Evolutionary conservation across 352 stramenopile species (phyloP), one percentile per base, ranked within the genome.

Genomic region (Phytophthora cactorum): DNA sequence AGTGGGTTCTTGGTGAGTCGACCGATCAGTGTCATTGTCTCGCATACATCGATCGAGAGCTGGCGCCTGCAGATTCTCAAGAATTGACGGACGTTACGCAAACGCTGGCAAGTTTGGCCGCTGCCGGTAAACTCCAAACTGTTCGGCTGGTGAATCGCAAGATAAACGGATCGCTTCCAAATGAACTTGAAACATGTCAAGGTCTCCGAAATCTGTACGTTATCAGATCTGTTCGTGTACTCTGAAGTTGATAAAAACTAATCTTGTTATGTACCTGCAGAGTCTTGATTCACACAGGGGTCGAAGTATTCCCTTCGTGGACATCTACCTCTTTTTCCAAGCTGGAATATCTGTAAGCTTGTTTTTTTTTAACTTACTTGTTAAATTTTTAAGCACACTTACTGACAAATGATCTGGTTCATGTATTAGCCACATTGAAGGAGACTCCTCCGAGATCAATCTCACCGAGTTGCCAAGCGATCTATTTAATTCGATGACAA

Each of bases 281-380:
- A 10, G 62, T 79, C 1, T 58, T 81, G 22, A 81, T 76, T 38
- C 62, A 76, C 59, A 76, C 69, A 2, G 66, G 58, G 22, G 64
- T 81, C 1, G 36, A 69, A 50, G 12, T 38, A 8, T 63, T 81
- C 17, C 73, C 73, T 11, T 14, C 56, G 0, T 81, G 70, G 69
- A 53, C 60, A 17, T 67, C 47, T n/a, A 17, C 52, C 2, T 59
- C 63, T 0, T 79, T 81, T 32, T 43, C 52, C 2, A 70, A 81
- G 5, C 52, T 79, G 7, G 70, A 81, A 47, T 81, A 79, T 22
- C 53, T 81, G 74, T 81, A 74, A 22, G 70, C 68, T 47, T 25
- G 17, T n/a, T 11, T n/a, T 31, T 25, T 11, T 11, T 22, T 22
- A 22, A 22, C 22, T 22, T 12, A n/a, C 34, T 15, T 49, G 3